Conservation (phyloP, 352 stramenopile genomes). For the Elongisporangium senticosum region DNA sequence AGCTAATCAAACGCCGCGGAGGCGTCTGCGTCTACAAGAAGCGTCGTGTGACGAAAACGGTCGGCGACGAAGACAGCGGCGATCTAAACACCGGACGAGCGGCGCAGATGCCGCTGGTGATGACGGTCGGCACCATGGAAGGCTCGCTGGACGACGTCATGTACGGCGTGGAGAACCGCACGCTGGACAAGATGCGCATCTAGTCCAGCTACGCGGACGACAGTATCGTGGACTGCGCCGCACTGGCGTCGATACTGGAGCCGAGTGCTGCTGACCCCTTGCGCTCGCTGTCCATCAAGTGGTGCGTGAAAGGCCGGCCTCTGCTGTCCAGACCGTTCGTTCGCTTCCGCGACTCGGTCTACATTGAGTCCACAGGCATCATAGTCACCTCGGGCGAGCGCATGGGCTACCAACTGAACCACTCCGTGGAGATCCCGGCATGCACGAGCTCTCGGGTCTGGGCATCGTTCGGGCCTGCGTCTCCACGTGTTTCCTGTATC, state of each 20-base stretch:
- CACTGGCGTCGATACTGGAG: slow-evolving; percentile 25
- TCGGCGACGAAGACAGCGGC: too few species aligned
- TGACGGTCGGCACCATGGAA: slow-evolving; percentile 13
- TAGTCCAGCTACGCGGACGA: slow-evolving; percentile 46
- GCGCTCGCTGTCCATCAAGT: slow-evolving; percentile 35
- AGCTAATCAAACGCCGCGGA: too few species aligned
- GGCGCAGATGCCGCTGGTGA: neutral
- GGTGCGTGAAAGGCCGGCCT: slow-evolving; percentile 38
- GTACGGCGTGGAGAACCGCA: slow-evolving; percentile 41
- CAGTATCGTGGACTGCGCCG: slow-evolving; percentile 33
- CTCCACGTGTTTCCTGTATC: slow-evolving; percentile 29
- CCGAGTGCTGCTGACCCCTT: slow-evolving; percentile 31
- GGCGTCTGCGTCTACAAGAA: too few species aligned
- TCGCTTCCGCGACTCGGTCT: slow-evolving; percentile 48
- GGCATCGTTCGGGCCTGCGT: slow-evolving; percentile 35
- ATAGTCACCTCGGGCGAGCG: slow-evolving; percentile 34
- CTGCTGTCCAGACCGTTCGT: slow-evolving; percentile 29
- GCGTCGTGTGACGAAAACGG: too few species aligned
- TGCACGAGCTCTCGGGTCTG: slow-evolving; percentile 27
- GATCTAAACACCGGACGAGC: too few species aligned
- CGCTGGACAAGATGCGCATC: slow-evolving; percentile 42
- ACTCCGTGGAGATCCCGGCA: slow-evolving; percentile 31
- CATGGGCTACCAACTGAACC: slow-evolving; percentile 26
- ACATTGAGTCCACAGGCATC: slow-evolving; percentile 41
- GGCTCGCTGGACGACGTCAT: slow-evolving; percentile 43